Conservation (phyloP, 2,329 filamentous ascomycete species). For the Talaromyces islandicus region DNA sequence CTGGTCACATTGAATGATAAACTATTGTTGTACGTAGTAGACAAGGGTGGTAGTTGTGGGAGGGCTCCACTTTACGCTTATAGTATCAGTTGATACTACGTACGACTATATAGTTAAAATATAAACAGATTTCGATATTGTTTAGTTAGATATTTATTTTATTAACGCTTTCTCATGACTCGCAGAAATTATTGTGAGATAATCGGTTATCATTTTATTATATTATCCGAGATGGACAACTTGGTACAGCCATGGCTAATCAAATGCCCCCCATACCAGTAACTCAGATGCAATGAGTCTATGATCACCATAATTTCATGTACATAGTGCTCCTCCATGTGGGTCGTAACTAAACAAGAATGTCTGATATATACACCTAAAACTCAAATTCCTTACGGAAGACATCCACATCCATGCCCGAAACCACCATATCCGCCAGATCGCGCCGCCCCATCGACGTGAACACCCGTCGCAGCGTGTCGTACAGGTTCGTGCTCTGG, state of each 20-base stretch:
- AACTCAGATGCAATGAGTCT: too few relatives aligned
- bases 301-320: too few relatives aligned
- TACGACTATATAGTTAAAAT: too few relatives aligned
- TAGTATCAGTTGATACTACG: too few relatives aligned
- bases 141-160: too few relatives aligned
- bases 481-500: constrained; percentile 92
- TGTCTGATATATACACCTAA: constrained; percentile 27
- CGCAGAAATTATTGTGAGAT: neutral
- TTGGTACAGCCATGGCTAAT: too few relatives aligned
- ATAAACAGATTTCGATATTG: too few relatives aligned
- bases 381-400: constrained; percentile 93
- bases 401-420: constrained; percentile 82
- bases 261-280: too few relatives aligned
- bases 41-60: neutral
- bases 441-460: constrained; percentile 90
- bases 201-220: neutral
- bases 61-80: neutral
- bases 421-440: constrained; percentile 77
- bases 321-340: too few relatives aligned
- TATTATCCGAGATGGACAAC: neutral
- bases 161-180: neutral
- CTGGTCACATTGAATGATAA: neutral
- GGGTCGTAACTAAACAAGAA: too few relatives aligned
- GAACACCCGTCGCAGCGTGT: constrained; percentile 91
- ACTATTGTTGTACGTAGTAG: neutral